phyloP scores from a whole-genome alignment of 73 alveolate genomes.

The Paramecium tetraurelia region DNA sequence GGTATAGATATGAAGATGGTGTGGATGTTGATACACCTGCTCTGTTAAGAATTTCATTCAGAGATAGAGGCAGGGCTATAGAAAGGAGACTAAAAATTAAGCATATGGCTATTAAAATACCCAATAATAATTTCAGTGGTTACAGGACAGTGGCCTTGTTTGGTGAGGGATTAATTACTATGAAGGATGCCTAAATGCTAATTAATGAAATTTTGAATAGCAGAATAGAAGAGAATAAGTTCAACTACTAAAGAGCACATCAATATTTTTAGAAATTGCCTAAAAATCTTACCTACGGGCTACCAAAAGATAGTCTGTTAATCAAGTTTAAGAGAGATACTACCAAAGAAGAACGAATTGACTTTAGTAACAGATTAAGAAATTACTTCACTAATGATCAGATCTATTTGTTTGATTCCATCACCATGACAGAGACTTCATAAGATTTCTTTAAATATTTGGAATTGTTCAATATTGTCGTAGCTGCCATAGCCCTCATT shows the following conservation, averaged over 20 bases:
- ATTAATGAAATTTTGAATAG: neutral
- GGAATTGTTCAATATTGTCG: conserved; percentile 79
- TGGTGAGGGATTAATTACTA: conserved; percentile 17
- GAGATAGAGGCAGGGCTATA: neutral
- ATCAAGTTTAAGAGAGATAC: conserved; percentile 56
- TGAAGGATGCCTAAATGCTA: neutral
- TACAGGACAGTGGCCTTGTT: neutral
- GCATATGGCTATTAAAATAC: conserved; percentile 39
- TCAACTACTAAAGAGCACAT: conserved; percentile 48
- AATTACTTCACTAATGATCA: conserved; percentile 77
- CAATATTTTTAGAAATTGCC: neutral
- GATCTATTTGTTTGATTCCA: conserved; percentile 69
- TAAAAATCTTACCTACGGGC: conserved; percentile 54
- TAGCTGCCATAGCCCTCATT: conserved; percentile 89
- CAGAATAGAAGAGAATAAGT: neutral
- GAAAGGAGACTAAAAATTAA: conserved; percentile 1
- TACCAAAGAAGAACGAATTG: conserved; percentile 62
- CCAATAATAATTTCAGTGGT: neutral
- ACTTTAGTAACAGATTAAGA: conserved; percentile 82
- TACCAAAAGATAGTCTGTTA: conserved; percentile 67
- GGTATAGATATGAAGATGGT: conserved; percentile 67
- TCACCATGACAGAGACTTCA: conserved; percentile 72
- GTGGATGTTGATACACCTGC: conserved; percentile 70
- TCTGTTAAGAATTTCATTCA: neutral
- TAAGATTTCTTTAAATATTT: conserved; percentile 70